Evolutionary conservation across 2,329 filamentous ascomycete species (phyloP), one percentile per base, ranked within the genome.

Genomic region (Talaromyces amestolkiae): DNA sequence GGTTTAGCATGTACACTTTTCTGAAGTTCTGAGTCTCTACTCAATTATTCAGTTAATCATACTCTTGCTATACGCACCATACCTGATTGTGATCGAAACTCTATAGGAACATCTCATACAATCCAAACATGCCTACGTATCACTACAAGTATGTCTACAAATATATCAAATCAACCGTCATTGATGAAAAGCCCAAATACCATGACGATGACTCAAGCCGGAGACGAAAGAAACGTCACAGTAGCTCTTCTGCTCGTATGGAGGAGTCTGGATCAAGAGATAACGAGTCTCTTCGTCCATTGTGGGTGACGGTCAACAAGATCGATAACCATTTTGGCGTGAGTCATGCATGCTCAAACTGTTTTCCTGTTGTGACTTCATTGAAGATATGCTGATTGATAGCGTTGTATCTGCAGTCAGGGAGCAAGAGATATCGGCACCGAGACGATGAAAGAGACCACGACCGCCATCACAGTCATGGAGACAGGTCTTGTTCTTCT

Each of bases 131-230:
- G 64, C 51, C 58, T 22, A 62, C 58, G 27, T 24, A 61, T 58
- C 51, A 56, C 31, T 65, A 65, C 53, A 58, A 17, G 27, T 65
- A 65, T 35, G 51, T 53, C 17, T 62, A 65, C 31, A 58, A 58
- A n/a, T 65, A 37, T 31, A 61, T 58, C n/a, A 61, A 54, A 11
- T 37, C 49, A 8, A 47, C 49, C 2, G 35, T 31, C 31, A 5
- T 49, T 53, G 39, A 65, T 15, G 58, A 31, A 1, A 13, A 60
- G 6, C 11, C 31, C 10, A 49, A 41, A n/a, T 33, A 41, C 10
- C n/a, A 39, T 37, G 33, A 43, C 3, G 39, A 58, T n/a, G 31
- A 35, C 51, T 31, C 51, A 22, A 19, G 17, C 27, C 27, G 27
- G 10, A 33, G 41, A 54, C 17, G 37, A 61, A 56, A 35, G 15